phyloP scores from a whole-genome alignment of 2,329 filamentous ascomycete species.

The Ambrosiella beaveri region DNA sequence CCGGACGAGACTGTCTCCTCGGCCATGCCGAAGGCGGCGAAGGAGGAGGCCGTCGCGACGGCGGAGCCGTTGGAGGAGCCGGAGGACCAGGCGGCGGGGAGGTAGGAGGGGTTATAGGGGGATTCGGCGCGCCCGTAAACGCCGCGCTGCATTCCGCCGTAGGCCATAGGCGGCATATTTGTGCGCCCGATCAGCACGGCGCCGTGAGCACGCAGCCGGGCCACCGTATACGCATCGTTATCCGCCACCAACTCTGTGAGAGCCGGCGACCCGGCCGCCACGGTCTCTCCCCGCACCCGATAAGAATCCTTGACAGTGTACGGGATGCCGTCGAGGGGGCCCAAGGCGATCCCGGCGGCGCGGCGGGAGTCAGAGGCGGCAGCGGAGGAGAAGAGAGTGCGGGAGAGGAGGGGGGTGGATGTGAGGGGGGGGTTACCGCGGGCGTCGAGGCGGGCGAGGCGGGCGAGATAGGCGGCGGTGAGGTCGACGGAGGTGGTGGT shows the following conservation, averaged over 20 bases:
- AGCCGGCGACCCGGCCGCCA: conserved; percentile 36
- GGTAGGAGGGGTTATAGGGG: conserved; percentile 35
- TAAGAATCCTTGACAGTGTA: conserved; percentile 42
- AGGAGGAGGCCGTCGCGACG: conserved; percentile 30
- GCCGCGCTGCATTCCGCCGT: conserved; percentile 39
- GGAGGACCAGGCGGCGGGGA: conserved; percentile 37
- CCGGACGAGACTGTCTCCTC: conserved; percentile 40
- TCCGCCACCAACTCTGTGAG: conserved; percentile 31
- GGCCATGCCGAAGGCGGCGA: conserved; percentile 36
- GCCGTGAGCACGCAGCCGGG: conserved; percentile 29
- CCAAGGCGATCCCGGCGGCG: conserved; percentile 10
- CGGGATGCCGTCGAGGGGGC: conserved; percentile 35
- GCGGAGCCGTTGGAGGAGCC: conserved; percentile 41
- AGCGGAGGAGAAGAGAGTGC: conserved; percentile 17
- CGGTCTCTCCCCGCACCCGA: conserved; percentile 34
- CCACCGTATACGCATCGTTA: conserved; percentile 34
- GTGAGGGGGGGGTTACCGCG: conserved; percentile 16
- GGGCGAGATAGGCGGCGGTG: conserved; percentile 16
- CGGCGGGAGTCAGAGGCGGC: conserved; percentile 18
- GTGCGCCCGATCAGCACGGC: conserved; percentile 26
- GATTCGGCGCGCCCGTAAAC: conserved; percentile 38
- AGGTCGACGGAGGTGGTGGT: conserved; percentile 18
- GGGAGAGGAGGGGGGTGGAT: conserved; percentile 18
- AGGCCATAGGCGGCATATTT: conserved; percentile 30
- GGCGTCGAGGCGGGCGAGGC: conserved; percentile 17